Conservation (phyloP, 352 stramenopile species). For the Phytopythium chamaehyphon region DNA sequence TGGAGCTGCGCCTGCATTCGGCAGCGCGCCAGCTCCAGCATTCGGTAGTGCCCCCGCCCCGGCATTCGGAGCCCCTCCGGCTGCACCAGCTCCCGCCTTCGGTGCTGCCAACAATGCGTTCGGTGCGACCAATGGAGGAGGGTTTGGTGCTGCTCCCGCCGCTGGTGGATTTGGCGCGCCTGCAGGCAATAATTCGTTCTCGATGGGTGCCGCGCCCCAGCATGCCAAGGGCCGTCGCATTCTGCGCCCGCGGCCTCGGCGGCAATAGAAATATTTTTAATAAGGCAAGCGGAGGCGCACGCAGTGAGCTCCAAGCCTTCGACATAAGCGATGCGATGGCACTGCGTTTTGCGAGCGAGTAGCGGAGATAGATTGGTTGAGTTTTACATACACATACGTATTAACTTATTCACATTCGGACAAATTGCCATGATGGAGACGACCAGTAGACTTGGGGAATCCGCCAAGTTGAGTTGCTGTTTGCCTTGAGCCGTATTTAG, state of each 20-base stretch:
- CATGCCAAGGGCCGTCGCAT: slow-evolving; percentile 57
- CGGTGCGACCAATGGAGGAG: slow-evolving; percentile 8
- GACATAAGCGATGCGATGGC: too few relatives aligned
- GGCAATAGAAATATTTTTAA: slow-evolving; percentile 1
- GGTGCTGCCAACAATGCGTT: slow-evolving; percentile 25
- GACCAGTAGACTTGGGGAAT: too few relatives aligned
- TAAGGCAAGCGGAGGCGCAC: too few relatives aligned
- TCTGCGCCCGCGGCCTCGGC: slow-evolving; percentile 40
- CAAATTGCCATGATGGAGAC: too few relatives aligned
- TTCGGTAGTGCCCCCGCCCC: slow-evolving; percentile 10
- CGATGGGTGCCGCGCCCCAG: slow-evolving; percentile 47
- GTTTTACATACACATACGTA: too few relatives aligned
- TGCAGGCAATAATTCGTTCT: slow-evolving; percentile 48
- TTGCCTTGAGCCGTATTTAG: too few relatives aligned
- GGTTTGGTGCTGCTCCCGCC: slow-evolving; percentile 27
- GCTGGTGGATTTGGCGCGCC: slow-evolving; percentile 27
- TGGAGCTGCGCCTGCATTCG: slow-evolving; percentile 21
- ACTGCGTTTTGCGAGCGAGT: too few relatives aligned
- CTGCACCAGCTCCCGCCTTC: slow-evolving; percentile 15
- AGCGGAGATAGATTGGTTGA: too few relatives aligned
- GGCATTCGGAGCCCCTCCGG: slow-evolving; percentile 9
- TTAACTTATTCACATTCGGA: too few relatives aligned
- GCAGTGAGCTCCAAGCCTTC: too few relatives aligned
- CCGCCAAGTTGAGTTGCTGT: too few relatives aligned
- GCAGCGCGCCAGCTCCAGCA: slow-evolving; percentile 11